Conservation (phyloP, 129 eudicot species). For the Flaveria bidentis region DNA sequence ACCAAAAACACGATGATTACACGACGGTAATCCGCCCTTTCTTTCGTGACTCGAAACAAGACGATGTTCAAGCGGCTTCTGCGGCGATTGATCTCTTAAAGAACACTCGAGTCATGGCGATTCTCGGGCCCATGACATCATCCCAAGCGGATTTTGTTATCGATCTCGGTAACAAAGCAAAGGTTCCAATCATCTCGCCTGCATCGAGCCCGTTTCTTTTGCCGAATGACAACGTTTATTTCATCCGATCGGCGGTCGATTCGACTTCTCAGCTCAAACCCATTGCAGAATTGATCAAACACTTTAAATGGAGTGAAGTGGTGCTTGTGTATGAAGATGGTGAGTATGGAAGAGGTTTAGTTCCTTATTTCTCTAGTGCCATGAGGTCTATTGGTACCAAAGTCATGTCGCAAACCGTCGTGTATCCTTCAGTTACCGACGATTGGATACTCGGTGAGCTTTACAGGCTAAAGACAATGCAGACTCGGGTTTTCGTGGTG, state of each 20-base stretch:
- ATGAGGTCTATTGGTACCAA: slow-evolving; percentile 4
- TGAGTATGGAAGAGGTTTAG: slow-evolving; percentile 11
- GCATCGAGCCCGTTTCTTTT: slow-evolving; percentile 10
- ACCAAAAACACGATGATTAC: neutral
- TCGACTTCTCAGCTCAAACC: neutral
- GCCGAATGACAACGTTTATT: neutral
- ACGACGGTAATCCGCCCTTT: neutral
- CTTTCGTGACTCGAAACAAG: neutral
- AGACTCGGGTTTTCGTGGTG: slow-evolving; percentile 16
- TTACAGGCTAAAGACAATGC: slow-evolving; percentile 19
- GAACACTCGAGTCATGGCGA: slow-evolving; percentile 4
- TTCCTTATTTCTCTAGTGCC: slow-evolving; percentile 28
- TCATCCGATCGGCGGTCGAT: neutral
- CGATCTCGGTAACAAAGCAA: neutral
- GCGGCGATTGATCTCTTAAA: neutral
- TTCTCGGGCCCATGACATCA: slow-evolving; percentile 8
- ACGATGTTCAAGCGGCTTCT: slow-evolving; percentile 19
- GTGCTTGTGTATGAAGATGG: slow-evolving; percentile 7
- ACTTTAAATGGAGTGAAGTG: neutral
- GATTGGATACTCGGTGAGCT: slow-evolving; percentile 12
- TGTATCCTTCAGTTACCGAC: neutral
- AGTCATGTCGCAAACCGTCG: neutral
- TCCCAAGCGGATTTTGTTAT: slow-evolving; percentile 17
- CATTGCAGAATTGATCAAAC: neutral
- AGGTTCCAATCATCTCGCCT: neutral